Evolutionary conservation across 2,329 filamentous ascomycete species (phyloP).

Genomic region (Talaromyces verruculosus): DNA sequence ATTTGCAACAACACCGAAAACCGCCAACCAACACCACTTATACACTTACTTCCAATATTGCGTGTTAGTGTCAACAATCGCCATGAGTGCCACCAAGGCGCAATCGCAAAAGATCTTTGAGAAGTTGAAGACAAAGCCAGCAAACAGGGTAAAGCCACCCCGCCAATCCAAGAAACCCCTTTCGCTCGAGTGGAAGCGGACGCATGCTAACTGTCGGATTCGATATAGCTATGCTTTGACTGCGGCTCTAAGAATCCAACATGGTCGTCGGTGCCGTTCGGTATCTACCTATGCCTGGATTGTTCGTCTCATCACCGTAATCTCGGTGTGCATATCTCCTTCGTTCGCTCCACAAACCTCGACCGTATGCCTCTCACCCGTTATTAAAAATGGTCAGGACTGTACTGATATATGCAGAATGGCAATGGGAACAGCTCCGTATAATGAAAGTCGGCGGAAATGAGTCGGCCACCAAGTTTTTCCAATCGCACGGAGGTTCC

Average conservation of each 20-base stretch:
- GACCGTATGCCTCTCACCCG: constrained; percentile 70
- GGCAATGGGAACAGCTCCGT: constrained; percentile 98
- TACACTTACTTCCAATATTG: constrained; percentile 11
- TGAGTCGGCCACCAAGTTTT: constrained; percentile 96
- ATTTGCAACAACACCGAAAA: constrained; percentile 23
- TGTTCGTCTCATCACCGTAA: constrained; percentile 97
- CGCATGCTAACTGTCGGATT: neutral
- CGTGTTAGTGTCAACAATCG: constrained; percentile 25
- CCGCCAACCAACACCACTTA: constrained; percentile 7
- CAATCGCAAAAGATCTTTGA: constrained; percentile 97
- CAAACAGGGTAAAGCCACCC: constrained; percentile 74
- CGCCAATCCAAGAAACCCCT: constrained; percentile 23
- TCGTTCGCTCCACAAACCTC: constrained; percentile 96
- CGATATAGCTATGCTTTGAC: constrained; percentile 85
- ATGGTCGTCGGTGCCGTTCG: constrained; percentile 95
- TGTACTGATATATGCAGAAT: constrained; percentile 58
- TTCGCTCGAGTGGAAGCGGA: neutral
- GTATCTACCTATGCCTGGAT: constrained; percentile 96
- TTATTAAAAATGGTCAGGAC: neutral
- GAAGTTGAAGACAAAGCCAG: constrained; percentile 89
- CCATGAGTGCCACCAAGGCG: constrained; percentile 78
- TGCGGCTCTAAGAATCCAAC: constrained; percentile 97
- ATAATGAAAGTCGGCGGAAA: constrained; percentile 98
- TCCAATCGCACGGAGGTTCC: constrained; percentile 92
- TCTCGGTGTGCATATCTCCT: constrained; percentile 97